These are phyloP conservation scores for Coemansia sp. DNA, from an alignment of 192 early-diverging fungal species.

Conservation along the genomic window DNA sequence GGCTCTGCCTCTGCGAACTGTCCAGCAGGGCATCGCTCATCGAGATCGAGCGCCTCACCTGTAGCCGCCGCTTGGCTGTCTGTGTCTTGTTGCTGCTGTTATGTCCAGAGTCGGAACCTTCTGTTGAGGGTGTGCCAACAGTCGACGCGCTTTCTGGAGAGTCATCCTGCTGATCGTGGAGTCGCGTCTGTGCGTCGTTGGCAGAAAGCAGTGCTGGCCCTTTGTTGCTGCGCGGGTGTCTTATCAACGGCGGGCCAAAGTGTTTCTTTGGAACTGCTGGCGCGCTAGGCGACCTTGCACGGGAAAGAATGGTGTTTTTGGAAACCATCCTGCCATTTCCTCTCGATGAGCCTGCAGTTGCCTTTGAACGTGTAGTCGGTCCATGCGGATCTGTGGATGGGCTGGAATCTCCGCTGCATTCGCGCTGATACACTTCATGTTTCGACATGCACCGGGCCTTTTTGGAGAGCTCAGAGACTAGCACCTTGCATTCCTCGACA, in stretches of 20 bases:
- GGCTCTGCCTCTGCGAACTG: conserved; percentile 61
- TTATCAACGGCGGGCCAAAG: conserved; percentile 8
- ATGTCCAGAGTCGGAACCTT: not conserved
- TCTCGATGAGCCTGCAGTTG: no score
- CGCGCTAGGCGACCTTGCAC: conserved; percentile 38
- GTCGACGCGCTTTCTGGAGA: not conserved
- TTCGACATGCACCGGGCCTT: conserved; percentile 44
- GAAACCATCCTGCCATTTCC: not conserved
- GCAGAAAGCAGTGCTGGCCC: not conserved
- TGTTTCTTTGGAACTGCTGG: conserved; percentile 21
- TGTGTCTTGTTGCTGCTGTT: not conserved
- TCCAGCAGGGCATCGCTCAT: conserved; percentile 52
- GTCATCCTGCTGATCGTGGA: not conserved
- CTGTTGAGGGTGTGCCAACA: not conserved
- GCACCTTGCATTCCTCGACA: conserved; percentile 55
- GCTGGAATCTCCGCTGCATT: conserved; percentile 13
- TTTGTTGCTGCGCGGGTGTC: conserved; percentile 4
- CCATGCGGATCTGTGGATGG: not conserved
- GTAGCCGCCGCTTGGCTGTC: conserved; percentile 23
- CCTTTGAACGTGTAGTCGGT: not conserved
- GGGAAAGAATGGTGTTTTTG: not conserved
- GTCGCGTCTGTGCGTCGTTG: not conserved
- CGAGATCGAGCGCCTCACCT: conserved; percentile 43
- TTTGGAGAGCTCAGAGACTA: conserved; percentile 45
- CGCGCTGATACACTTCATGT: conserved; percentile 27